Conservation (phyloP, 129 eudicot species). For the Cynara cardunculus region DNA sequence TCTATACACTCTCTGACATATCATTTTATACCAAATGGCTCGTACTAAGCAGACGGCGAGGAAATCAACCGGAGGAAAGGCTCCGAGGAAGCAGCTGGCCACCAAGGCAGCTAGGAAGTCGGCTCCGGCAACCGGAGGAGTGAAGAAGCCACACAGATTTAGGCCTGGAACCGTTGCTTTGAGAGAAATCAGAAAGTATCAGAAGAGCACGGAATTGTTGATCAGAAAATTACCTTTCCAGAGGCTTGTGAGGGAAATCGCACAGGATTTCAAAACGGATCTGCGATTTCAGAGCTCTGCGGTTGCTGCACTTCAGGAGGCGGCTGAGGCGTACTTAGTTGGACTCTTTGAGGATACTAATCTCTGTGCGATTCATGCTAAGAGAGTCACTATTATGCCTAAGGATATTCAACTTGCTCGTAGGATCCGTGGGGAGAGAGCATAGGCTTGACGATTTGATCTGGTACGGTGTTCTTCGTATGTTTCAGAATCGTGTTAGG, state of each 20-base stretch:
- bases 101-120: slow-evolving; percentile 9
- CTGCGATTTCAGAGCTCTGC: slow-evolving; percentile 13
- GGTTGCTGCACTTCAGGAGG: slow-evolving; percentile 12
- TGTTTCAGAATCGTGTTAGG: background rate
- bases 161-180: slow-evolving; percentile 8
- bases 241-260: slow-evolving; percentile 7
- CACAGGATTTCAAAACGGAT: slow-evolving; percentile 15
- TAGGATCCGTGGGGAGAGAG: slow-evolving; percentile 2
- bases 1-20: background rate
- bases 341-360: slow-evolving; percentile 4
- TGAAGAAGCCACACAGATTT: slow-evolving; percentile 17
- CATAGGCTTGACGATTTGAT: background rate
- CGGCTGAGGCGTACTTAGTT: slow-evolving; percentile 14
- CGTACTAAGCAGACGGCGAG: slow-evolving; percentile 14
- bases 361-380: slow-evolving; percentile 28
- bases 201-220: slow-evolving; percentile 10
- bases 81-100: slow-evolving; percentile 13
- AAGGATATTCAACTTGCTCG: slow-evolving; percentile 8
- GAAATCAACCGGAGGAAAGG: background rate
- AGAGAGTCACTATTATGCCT: slow-evolving; percentile 38
- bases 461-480: background rate
- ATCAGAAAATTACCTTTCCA: background rate
- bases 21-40: background rate
- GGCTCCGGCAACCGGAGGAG: slow-evolving; percentile 22
- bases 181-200: slow-evolving; percentile 11